Conservation (phyloP, 345 rosid genomes). For the Stellera chamaejasme region DNA sequence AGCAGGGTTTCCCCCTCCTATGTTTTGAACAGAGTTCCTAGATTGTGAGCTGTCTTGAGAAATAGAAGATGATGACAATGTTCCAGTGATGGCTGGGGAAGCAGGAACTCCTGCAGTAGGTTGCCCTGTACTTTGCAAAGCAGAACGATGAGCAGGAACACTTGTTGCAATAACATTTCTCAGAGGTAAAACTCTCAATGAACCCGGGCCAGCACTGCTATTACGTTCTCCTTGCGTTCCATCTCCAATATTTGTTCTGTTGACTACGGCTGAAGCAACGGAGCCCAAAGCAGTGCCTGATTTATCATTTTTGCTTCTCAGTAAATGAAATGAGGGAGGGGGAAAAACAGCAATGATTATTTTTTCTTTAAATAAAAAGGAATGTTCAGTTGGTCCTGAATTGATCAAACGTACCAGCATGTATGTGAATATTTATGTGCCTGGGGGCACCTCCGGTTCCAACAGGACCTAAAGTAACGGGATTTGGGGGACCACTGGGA, state of each 20-base stretch:
- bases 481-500: conserved; percentile 42
- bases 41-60: conserved; percentile 40
- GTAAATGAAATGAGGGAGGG: neutral
- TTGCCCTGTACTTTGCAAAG: conserved; percentile 22
- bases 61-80: conserved; percentile 28
- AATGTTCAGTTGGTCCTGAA: neutral
- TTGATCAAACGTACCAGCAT: conserved; percentile 61
- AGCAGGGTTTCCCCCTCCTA: conserved; percentile 41
- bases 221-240: conserved; percentile 42
- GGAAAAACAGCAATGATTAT: neutral
- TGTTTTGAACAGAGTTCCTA: conserved; percentile 32
- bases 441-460: conserved; percentile 66
- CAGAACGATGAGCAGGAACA: conserved; percentile 33
- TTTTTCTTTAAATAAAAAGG: too few species aligned
- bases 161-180: conserved; percentile 43
- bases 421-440: conserved; percentile 88
- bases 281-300: conserved; percentile 53
- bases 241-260: conserved; percentile 39
- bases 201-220: conserved; percentile 32
- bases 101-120: conserved; percentile 25
- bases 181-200: conserved; percentile 29
- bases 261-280: conserved; percentile 42
- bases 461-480: conserved; percentile 34
- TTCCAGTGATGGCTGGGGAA: conserved; percentile 25
- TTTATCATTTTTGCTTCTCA: conserved; percentile 12